Evolutionary conservation across 2,329 filamentous ascomycete species (phyloP).

Genomic region (Phaeosphaeria sp.): DNA sequence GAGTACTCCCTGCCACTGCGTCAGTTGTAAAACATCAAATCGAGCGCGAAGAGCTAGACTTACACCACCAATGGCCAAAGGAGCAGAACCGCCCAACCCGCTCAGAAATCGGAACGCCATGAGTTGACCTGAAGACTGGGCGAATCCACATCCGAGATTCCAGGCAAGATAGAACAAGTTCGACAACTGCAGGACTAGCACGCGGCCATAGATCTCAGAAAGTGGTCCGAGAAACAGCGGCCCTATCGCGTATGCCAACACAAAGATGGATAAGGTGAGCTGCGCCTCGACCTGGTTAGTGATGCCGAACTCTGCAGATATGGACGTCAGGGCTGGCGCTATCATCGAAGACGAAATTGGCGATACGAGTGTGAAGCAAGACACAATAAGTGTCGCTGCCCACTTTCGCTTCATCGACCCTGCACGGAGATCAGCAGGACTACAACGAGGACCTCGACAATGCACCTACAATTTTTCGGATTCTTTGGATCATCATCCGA

Average conservation of each 20-base stretch:
- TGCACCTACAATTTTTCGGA: conserved; percentile 35
- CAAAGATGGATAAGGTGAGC: conserved; percentile 49
- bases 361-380: conserved; percentile 48
- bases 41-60: conserved; percentile 5
- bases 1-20: conserved; percentile 38
- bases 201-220: conserved; percentile 49
- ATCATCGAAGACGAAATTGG: conserved; percentile 51
- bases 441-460: no score
- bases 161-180: conserved; percentile 50
- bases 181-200: conserved; percentile 44
- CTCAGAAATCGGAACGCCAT: conserved; percentile 48
- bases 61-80: conserved; percentile 47
- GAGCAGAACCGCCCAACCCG: conserved; percentile 48
- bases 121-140: conserved; percentile 41
- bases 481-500: conserved; percentile 54
- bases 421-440: background rate
- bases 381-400: conserved; percentile 54
- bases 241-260: conserved; percentile 50
- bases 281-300: conserved; percentile 38
- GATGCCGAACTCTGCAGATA: conserved; percentile 45
- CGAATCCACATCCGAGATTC: conserved; percentile 51
- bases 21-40: background rate
- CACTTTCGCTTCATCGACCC: conserved; percentile 50
- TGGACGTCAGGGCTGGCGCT: conserved; percentile 41
- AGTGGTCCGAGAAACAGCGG: conserved; percentile 48